Conservation (phyloP, 257 asterid species). For the Nicotiana knightiana region DNA sequence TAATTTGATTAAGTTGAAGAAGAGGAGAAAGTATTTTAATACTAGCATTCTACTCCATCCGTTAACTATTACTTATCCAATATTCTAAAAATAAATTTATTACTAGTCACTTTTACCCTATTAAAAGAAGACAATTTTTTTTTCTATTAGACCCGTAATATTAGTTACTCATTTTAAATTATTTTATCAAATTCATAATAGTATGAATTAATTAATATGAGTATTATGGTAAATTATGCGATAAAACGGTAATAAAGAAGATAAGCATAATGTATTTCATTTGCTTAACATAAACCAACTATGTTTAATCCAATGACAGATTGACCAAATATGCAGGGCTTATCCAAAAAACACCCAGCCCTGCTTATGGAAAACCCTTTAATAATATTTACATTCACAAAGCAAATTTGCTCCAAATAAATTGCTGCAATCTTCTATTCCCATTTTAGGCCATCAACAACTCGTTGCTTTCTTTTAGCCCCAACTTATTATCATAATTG, state of each 20-base stretch:
- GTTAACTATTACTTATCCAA: too few relatives aligned
- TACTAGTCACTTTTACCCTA: too few relatives aligned
- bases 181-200: too few relatives aligned
- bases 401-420: background rate
- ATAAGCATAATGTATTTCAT: background rate
- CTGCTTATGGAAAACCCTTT: conserved; percentile 22
- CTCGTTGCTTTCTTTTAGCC: conserved; percentile 30
- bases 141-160: too few relatives aligned
- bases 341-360: conserved; percentile 44
- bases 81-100: too few relatives aligned
- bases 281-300: background rate
- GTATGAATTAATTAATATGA: too few relatives aligned
- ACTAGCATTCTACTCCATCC: too few relatives aligned
- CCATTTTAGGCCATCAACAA: conserved; percentile 38
- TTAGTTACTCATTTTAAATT: too few relatives aligned
- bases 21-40: background rate
- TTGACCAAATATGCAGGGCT: conserved; percentile 36
- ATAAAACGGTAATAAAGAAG: background rate
- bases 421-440: background rate
- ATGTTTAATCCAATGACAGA: conserved; percentile 1
- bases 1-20: background rate
- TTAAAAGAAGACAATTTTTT: too few relatives aligned
- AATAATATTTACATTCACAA: conserved; percentile 29
- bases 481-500: conserved; percentile 25
- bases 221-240: background rate